A percentile compares a stretch with the other conserved stretches of the same genome.
phyloP scores from a whole-genome alignment of 495 filamentous ascomycete species.

The Penicillium daleae region DNA sequence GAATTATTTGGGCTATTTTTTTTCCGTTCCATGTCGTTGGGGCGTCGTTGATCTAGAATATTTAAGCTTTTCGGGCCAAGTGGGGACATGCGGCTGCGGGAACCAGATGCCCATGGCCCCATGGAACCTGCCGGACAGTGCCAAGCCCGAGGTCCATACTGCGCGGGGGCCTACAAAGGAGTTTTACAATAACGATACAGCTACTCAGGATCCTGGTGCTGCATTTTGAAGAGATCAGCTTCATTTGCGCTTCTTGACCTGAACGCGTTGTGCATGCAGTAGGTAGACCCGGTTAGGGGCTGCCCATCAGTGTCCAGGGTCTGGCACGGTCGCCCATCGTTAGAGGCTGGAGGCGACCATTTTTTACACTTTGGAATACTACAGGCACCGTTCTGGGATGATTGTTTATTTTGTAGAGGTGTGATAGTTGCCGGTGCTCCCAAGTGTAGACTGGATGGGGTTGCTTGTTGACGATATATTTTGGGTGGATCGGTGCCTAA shows the following conservation, averaged over 20 bases:
- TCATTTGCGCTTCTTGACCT: too few species aligned
- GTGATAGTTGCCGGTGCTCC: not conserved
- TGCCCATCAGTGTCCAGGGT: not conserved
- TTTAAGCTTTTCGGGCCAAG: constrained; percentile 23
- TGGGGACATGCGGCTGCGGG: constrained; percentile 3
- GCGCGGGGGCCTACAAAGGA: not conserved
- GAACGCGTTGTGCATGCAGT: not conserved
- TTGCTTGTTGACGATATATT: not conserved
- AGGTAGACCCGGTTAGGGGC: not conserved
- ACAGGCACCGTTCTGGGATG: not conserved
- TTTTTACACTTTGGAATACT: not conserved
- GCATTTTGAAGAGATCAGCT: too few species aligned
- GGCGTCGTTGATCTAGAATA: not conserved
- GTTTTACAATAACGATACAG: too few species aligned
- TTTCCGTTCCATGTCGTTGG: not conserved
- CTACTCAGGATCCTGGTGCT: too few species aligned
- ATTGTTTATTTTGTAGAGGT: not conserved
- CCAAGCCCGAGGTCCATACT: not conserved
- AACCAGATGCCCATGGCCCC: not conserved
- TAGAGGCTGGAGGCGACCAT: not conserved
- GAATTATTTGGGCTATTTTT: not conserved
- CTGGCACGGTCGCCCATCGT: not conserved
- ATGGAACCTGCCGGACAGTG: not conserved
- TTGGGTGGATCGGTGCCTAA: not conserved
- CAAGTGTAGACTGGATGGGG: not conserved